A percentile compares a stretch with the other conserved stretches of the same genome.
Evolutionary conservation across 768 basidiomycete species (phyloP).

Genomic region (Trichaptum fuscoviolaceum): DNA sequence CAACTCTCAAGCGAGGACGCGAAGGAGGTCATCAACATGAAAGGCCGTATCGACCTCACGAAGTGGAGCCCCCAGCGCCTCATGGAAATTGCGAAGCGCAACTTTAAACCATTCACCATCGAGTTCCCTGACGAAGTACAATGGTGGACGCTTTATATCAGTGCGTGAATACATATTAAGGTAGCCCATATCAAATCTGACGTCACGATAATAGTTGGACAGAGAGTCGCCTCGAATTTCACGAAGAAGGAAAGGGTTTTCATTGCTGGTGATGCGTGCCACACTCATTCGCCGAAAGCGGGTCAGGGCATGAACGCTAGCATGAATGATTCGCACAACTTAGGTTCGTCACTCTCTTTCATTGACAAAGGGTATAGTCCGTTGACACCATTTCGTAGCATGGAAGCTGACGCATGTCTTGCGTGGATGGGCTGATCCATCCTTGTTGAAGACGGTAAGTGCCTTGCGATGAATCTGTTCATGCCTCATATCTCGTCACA

Average conservation of each 20-base stretch:
- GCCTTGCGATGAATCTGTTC: neutral
- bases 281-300: constrained; percentile 64
- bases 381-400: constrained; percentile 25
- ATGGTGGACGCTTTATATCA: constrained; percentile 73
- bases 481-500: constrained; percentile 19
- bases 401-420: constrained; percentile 62
- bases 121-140: constrained; percentile 43
- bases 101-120: constrained; percentile 52
- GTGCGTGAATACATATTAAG: constrained; percentile 29
- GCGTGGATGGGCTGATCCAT: constrained; percentile 44
- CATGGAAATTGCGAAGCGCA: constrained; percentile 53
- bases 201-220: constrained; percentile 46
- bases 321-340: constrained; percentile 72
- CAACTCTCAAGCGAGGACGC: constrained; percentile 53
- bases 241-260: constrained; percentile 61
- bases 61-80: constrained; percentile 46
- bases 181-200: neutral
- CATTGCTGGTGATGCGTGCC: constrained; percentile 74
- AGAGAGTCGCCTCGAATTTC: constrained; percentile 64
- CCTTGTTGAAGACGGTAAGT: constrained; percentile 47
- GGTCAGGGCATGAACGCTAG: constrained; percentile 77
- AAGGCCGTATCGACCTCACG: constrained; percentile 49
- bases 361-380: neutral
- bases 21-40: constrained; percentile 39
- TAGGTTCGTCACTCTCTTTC: constrained; percentile 34